A percentile compares a stretch with the other conserved stretches of the same genome.
phyloP scores from a whole-genome alignment of 495 filamentous ascomycete genomes.

The Terfezia boudieri region DNA sequence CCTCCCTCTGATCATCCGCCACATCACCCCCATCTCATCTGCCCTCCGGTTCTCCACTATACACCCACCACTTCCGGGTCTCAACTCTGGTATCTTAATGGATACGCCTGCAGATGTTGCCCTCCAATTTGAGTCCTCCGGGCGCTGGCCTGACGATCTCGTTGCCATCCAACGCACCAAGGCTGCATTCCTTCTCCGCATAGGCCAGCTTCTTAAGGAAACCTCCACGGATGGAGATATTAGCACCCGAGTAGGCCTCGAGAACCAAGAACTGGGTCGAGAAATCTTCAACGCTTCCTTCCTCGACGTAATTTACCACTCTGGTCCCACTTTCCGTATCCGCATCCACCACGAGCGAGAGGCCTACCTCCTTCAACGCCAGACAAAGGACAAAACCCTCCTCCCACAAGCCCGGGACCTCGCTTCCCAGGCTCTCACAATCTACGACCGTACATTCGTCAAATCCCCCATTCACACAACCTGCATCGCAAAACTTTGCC shows the following conservation, averaged over 20 bases:
- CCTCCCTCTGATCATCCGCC: constrained; percentile 57
- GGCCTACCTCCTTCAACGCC: constrained; percentile 52
- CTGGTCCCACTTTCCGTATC: constrained; percentile 43
- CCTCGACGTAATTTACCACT: constrained; percentile 53
- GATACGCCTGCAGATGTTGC: constrained; percentile 38
- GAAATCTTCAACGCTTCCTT: constrained; percentile 56
- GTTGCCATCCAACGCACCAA: constrained; percentile 82
- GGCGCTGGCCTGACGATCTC: constrained; percentile 80
- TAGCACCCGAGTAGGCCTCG: constrained; percentile 48
- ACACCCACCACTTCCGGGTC: constrained; percentile 21
- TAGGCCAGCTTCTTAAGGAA: constrained; percentile 43
- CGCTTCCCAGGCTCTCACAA: constrained; percentile 40
- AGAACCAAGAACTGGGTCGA: constrained; percentile 34
- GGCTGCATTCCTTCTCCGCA: constrained; percentile 68
- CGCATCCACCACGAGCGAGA: constrained; percentile 69
- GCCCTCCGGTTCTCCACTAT: constrained; percentile 53
- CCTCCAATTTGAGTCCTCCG: constrained; percentile 82
- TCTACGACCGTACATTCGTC: constrained; percentile 47
- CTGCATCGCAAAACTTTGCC: constrained; percentile 52
- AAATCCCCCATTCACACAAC: constrained; percentile 60
- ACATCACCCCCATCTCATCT: constrained; percentile 47
- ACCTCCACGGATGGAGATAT: constrained; percentile 24
- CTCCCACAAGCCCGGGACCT: constrained; percentile 41
- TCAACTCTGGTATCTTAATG: constrained; percentile 18
- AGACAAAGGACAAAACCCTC: constrained; percentile 45